Base-by-base conservation (phyloP, 2,329 filamentous ascomycete species). In the Fusarium burgessii region DNA sequence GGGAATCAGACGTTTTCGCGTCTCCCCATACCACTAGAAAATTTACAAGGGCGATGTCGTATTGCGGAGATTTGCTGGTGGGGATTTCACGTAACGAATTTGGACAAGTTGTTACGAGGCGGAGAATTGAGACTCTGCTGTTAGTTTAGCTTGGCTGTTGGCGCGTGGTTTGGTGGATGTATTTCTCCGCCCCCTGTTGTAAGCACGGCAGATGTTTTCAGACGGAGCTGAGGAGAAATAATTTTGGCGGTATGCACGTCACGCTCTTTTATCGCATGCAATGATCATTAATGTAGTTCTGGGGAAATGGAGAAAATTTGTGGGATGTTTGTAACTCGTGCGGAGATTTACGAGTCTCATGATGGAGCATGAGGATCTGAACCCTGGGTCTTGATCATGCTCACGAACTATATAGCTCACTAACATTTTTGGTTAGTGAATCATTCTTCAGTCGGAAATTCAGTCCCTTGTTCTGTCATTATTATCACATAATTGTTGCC, bases 1-100 rank as follows among this genome's bases (percentile, higher is more conserved):
- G 63, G 63, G 63, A 60, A 66, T 66, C 46, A 54, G 35, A 59
- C 63, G 61, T 66, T 66, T 32, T 59, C 33, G 43, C 52, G 47
- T 49, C 38, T 52, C 47, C 61, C 63, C 27, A 54, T 41, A 59
- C 56, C 25, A 5, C 55, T 40, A 58, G 45, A 52, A 33, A 29
- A 58, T 27, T 29, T 17, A 15, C 14, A 4, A 49, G 60, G 46
- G 27, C 29, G 6, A 9, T 29, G 7, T 49, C 8, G 29, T 36
- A 47, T 33, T 54, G 57, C 57, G 57, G 57, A 56, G 38, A 56
- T 59, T 59, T 59, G 32, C 23, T 23, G 2, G 55, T 58, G 55
- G 55, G 9, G 45, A 33, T 6, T 25, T 41, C 25, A 17, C 9
- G 13, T n/a, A 51, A 33, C 27, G 15, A 23, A 57, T n/a, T 55